Conservation (phyloP, 2,329 filamentous ascomycete genomes). For the Pseudogymnoascus sp. region DNA sequence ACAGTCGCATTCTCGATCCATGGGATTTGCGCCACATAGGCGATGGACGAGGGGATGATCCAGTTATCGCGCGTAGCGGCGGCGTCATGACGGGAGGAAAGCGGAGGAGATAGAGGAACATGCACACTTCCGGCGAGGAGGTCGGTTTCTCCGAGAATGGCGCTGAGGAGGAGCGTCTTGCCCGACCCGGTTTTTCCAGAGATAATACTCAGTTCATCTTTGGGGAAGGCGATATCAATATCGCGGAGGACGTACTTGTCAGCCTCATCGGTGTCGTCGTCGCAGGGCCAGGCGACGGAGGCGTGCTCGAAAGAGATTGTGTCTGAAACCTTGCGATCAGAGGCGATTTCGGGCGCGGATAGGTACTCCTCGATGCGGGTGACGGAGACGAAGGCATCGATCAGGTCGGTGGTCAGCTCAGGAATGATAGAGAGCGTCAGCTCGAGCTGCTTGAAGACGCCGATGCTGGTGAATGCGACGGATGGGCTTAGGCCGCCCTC, state of each 20-base stretch:
- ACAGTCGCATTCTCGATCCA: constrained; percentile 82
- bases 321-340: constrained; percentile 47
- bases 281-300: constrained; percentile 67
- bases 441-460: constrained; percentile 68
- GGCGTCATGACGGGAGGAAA: constrained; percentile 50
- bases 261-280: constrained; percentile 51
- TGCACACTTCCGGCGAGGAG: constrained; percentile 56
- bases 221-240: constrained; percentile 59
- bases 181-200: constrained; percentile 72
- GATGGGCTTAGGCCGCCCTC: constrained; percentile 60
- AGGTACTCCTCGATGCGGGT: constrained; percentile 67
- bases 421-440: constrained; percentile 63
- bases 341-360: constrained; percentile 53
- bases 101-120: constrained; percentile 42
- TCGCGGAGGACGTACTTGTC: constrained; percentile 58
- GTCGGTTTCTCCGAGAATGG: constrained; percentile 70
- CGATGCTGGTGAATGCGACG: constrained; percentile 71
- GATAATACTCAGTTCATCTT: constrained; percentile 63
- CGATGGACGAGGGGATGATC: constrained; percentile 62
- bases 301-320: constrained; percentile 60
- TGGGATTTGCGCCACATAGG: constrained; percentile 71
- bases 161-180: constrained; percentile 67
- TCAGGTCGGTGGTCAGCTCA: constrained; percentile 60
- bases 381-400: constrained; percentile 69
- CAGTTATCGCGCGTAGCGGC: constrained; percentile 56